Evolutionary conservation across 805 yeast genomes (phyloP).

Genomic region (Zygosaccharomyces bailii): DNA sequence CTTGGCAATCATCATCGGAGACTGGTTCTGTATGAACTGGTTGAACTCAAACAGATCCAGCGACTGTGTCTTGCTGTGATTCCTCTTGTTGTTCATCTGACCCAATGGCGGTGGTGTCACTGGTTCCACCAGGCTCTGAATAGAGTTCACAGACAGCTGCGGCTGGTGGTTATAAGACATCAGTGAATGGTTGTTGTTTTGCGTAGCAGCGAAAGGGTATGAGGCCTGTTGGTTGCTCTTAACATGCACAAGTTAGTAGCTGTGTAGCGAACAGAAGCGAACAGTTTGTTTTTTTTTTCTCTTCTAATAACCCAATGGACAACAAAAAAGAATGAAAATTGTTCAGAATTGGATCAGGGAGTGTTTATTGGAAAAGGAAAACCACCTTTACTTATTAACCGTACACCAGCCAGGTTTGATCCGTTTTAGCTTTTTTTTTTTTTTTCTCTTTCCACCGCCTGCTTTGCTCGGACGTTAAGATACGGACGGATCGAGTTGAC

Average conservation of each 20-base stretch:
- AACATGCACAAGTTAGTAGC: constrained; percentile 6
- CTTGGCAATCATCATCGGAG: constrained; percentile 21
- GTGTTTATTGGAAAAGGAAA: constrained; percentile 6
- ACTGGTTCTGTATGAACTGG: constrained; percentile 23
- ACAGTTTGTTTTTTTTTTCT: neutral
- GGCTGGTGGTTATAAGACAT: constrained; percentile 30
- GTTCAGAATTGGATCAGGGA: constrained; percentile 8
- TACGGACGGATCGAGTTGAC: constrained; percentile 7
- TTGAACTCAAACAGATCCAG: constrained; percentile 32
- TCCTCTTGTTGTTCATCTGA: constrained; percentile 24
- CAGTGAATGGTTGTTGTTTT: constrained; percentile 8
- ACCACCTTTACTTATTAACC: constrained; percentile 7
- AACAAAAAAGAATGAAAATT: constrained; percentile 3
- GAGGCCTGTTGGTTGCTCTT: constrained; percentile 13
- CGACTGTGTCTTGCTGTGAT: constrained; percentile 34
- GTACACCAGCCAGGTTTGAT: constrained; percentile 10
- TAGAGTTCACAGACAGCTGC: constrained; percentile 31
- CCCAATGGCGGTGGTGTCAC: constrained; percentile 47
- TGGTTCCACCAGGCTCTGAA: constrained; percentile 46
- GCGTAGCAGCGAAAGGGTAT: constrained; percentile 16
- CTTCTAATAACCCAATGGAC: constrained; percentile 7
- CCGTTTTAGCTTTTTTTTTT: constrained; percentile 7
- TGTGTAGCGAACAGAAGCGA: neutral
- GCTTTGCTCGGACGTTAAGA: constrained; percentile 8
- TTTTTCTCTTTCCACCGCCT: constrained; percentile 1